These are phyloP conservation scores for Chaetomiaceae sp. DNA, from an alignment of 2,329 filamentous ascomycete genomes.

Conservation along the genomic window DNA sequence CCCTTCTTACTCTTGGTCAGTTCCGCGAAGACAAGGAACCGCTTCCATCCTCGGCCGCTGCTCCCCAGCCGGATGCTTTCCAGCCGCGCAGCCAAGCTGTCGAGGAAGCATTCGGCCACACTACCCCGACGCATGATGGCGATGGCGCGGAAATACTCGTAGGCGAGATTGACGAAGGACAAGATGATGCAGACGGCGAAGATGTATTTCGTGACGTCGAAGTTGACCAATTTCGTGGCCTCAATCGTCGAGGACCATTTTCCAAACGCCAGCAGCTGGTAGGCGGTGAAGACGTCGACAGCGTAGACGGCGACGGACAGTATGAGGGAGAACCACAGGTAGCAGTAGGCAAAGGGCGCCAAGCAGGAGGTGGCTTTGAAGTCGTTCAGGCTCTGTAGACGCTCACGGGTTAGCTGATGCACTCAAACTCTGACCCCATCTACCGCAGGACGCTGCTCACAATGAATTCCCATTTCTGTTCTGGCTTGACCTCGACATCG, in stretches of 20 bases:
- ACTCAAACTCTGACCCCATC: not conserved
- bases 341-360: slow-evolving; percentile 72
- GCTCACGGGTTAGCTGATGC: not conserved
- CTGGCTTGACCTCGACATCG: slow-evolving; percentile 60
- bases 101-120: slow-evolving; percentile 85
- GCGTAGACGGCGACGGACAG: slow-evolving; percentile 79
- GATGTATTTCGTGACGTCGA: slow-evolving; percentile 85
- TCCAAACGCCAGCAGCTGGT: slow-evolving; percentile 85
- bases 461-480: slow-evolving; percentile 94
- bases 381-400: slow-evolving; percentile 51
- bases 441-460: slow-evolving; percentile 43
- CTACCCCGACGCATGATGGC: slow-evolving; percentile 78
- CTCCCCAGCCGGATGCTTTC: slow-evolving; percentile 72
- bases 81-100: slow-evolving; percentile 76
- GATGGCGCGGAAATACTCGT: slow-evolving; percentile 72
- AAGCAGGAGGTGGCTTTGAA: slow-evolving; percentile 80
- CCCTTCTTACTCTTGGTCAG: slow-evolving; percentile 89
- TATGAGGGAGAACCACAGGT: slow-evolving; percentile 73
- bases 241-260: slow-evolving; percentile 80
- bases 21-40: slow-evolving; percentile 88
- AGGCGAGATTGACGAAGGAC: slow-evolving; percentile 75
- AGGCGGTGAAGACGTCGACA: slow-evolving; percentile 87
- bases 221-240: slow-evolving; percentile 61
- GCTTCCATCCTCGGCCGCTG: slow-evolving; percentile 74
- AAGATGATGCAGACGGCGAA: slow-evolving; percentile 89